Percentiles rank a stretch among this genome's conserved stretches.
phyloP scores from a whole-genome alignment of 495 filamentous ascomycete genomes.

The Xylaria intraflava region DNA sequence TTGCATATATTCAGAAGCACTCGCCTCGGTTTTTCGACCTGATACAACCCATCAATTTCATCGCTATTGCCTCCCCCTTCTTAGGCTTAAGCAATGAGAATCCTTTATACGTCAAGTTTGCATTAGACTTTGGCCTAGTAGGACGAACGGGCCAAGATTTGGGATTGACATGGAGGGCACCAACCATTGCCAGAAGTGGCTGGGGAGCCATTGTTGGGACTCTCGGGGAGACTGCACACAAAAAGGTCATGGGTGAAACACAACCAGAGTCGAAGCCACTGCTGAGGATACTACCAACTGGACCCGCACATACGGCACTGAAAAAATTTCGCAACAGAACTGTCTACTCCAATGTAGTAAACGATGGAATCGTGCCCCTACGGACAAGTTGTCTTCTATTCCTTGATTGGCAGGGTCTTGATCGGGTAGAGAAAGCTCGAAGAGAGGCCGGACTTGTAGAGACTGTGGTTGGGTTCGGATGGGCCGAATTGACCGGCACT shows the following conservation, averaged over 20 bases:
- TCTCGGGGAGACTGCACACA: conserved; percentile 57
- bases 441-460: conserved; percentile 87
- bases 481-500: conserved; percentile 85
- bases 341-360: conserved; percentile 95
- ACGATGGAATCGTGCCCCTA: conserved; percentile 94
- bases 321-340: conserved; percentile 86
- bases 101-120: conserved; percentile 93
- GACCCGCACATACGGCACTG: conserved; percentile 82
- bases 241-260: conserved; percentile 55
- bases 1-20: conserved; percentile 96
- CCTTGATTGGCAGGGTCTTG: conserved; percentile 91
- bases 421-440: conserved; percentile 87
- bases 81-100: conserved; percentile 96
- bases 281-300: conserved; percentile 82
- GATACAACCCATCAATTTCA: conserved; percentile 88
- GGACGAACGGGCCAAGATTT: conserved; percentile 92
- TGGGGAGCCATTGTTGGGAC: conserved; percentile 83
- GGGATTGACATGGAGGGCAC: conserved; percentile 87
- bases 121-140: conserved; percentile 90
- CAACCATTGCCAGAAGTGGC: conserved; percentile 72
- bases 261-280: conserved; percentile 83
- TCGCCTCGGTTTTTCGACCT: conserved; percentile 83
- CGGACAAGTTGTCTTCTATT: conserved; percentile 95
- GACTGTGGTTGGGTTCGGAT: conserved; percentile 87
- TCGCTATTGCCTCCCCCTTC: conserved; percentile 84